Evolutionary conservation across 352 stramenopile genomes (phyloP), one percentile per base, ranked within the genome.

Genomic region (Paralagenidium karlingii): DNA sequence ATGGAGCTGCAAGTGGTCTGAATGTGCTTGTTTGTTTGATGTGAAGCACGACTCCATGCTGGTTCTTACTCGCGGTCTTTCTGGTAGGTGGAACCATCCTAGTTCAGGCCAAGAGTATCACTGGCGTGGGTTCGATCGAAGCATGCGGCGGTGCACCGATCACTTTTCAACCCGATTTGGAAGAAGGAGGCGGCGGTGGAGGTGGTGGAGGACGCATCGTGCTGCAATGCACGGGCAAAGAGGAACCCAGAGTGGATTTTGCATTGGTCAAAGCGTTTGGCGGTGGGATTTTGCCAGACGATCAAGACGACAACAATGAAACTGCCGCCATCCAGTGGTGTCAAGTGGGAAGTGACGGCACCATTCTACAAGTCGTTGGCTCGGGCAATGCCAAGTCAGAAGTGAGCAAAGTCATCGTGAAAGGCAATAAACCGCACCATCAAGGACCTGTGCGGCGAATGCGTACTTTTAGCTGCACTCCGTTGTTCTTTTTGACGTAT

Each of bases 391-490:
- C n/a, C n/a, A n/a, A n/a, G n/a, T n/a, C 28, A 12, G 38, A 34
- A 0, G 31, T 76, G 21, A 53, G 58, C 0, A 77, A 52, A 6
- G 49, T 88, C 21, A 51, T 84, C 28, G 43, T 88, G 20, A 82
- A 79, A 38, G 69, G 71, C 1, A 53, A 49, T 19, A 60, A 68
- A 1, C 49, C 75, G 25, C 58, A 61, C n/a, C 68, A 80, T 18
- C 45, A 56, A 19, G 57, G 61, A 0, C 68, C 69, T 11, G 55
- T 64, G 3, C 82, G 78, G 38, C 64, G 68, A 1, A 64, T 83
- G 20, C 64, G 69, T 41, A 74, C 85, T 34, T 86, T 81, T 42
- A 71, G 71, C 12, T 89, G 76, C 53, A 85, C 76, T 11, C 65
- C 71, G 12, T 69, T 89, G 16, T 89, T 76, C 28, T 42, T 76